Conservation (phyloP, 1,284 basidiomycete species). For the Takashimella tepidaria region DNA sequence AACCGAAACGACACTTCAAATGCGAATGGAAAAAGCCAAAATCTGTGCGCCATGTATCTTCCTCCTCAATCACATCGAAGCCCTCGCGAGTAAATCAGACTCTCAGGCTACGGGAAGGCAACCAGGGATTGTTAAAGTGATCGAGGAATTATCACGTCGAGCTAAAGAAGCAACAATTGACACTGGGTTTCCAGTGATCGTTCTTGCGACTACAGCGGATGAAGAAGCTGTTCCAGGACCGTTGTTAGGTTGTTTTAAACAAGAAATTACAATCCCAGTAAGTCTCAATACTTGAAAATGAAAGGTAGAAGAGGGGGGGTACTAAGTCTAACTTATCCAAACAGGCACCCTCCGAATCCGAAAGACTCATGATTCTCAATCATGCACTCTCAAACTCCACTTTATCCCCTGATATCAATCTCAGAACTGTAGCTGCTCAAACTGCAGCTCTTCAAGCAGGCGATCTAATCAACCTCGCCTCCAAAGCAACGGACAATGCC, state of each 20-base stretch:
- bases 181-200: conserved; percentile 58
- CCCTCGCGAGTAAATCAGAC: conserved; percentile 68
- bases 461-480: conserved; percentile 71
- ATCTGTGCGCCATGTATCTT: conserved; percentile 81
- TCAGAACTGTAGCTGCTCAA: conserved; percentile 70
- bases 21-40: conserved; percentile 72
- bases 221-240: conserved; percentile 62
- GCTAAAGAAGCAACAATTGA: conserved; percentile 14
- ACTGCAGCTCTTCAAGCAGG: conserved; percentile 86
- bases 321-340: neutral
- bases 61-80: conserved; percentile 77
- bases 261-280: conserved; percentile 73
- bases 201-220: conserved; percentile 72
- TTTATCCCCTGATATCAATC: conserved; percentile 72
- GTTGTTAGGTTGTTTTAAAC: conserved; percentile 76
- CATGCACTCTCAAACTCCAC: conserved; percentile 51
- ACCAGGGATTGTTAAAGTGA: conserved; percentile 32
- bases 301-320: too few species aligned
- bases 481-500: conserved; percentile 59
- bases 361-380: conserved; percentile 62
- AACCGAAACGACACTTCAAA: conserved; percentile 70
- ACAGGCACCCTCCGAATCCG: conserved; percentile 73
- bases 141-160: conserved; percentile 22
- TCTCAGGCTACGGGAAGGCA: conserved; percentile 55
- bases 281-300: conserved; percentile 11